These are phyloP conservation scores for Agaricus sinodeliciosus DNA, from an alignment of 768 basidiomycete genomes.

Conservation along the genomic window DNA sequence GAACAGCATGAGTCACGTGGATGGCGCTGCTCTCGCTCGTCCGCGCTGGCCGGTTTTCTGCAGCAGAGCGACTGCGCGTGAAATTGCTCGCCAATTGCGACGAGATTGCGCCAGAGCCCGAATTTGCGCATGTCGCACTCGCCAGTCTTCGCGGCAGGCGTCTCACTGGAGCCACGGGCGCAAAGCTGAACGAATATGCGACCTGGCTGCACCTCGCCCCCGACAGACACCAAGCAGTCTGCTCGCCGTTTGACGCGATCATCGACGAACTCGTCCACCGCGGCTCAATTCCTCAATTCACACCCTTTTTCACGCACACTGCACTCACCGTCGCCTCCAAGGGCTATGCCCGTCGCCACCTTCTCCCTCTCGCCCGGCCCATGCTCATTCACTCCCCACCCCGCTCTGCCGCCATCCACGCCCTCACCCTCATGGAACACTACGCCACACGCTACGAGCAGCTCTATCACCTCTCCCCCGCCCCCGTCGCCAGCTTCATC, in stretches of 20 bases:
- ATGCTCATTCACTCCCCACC: neutral
- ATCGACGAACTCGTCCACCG: neutral
- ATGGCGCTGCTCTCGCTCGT: neutral
- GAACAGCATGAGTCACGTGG: neutral
- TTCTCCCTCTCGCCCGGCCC: constrained; percentile 1
- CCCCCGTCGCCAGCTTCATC: neutral
- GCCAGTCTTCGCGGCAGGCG: constrained; percentile 2
- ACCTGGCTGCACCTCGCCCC: constrained; percentile 2
- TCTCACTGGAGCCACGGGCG: neutral
- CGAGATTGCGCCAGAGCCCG: neutral
- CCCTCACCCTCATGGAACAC: neutral
- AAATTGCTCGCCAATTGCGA: constrained; percentile 1
- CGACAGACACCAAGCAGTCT: neutral
- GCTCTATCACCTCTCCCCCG: neutral
- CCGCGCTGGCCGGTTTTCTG: neutral
- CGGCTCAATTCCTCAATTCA: neutral
- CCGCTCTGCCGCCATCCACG: neutral
- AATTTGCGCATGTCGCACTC: neutral
- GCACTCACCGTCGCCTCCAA: neutral
- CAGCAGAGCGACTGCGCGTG: constrained; percentile 3
- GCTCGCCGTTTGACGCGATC: neutral
- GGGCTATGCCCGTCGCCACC: neutral
- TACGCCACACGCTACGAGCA: neutral
- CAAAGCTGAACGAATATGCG: neutral
- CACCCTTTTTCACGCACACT: neutral